Base-by-base conservation (phyloP, 1,284 basidiomycete species). In the Cutaneotrichosporon arboriforme region DNA sequence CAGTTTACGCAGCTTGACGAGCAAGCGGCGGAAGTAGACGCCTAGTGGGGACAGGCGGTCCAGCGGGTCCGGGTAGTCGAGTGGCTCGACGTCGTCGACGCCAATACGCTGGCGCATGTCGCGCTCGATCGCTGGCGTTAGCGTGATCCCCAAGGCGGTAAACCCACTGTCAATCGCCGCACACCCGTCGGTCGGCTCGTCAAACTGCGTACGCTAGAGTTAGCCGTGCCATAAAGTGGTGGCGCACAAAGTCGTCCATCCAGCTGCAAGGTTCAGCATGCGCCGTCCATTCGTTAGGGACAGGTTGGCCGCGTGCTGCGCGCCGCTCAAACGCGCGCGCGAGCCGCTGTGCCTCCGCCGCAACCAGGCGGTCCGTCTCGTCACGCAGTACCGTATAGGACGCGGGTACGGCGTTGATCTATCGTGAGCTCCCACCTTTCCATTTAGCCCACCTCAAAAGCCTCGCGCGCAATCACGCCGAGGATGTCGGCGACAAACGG, bases 11-110 rank as follows among this genome's bases (percentile, higher is more conserved):
- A 70, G 59, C 8, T 59, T 58, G 33, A 71, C 58, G 9, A 67
- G 38, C 7, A 72, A 37, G 1, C 53, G 53, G 23, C 73, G 63
- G n/a, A 68, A 58, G 55, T 68, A 72, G 4, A 72, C 61, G 2
- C 70, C 73, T 7, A 73, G 49, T 0, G 69, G 68, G 4, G 69
- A 71, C 3, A 63, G 60, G 1, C 69, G 62, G 41, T 73, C 57
- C 9, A 59, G 43, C 13, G 57, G 57, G 15, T 59, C 57, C n/a
- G 37, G 35, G 0, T 31, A 41, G n/a, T 56, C 54, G 2, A 53
- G 42, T 17, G 42, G 26, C 26, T 70, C 67, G 10, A 65, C 65
- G n/a, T 59, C 59, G 18, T 62, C 59, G 18, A 66, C 65, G 47
- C 64, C 65, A 45, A 71, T 60, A 23, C 66, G 54, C 9, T 63